Conservation (phyloP, 2,329 filamentous ascomycete species). For the Laburnicola sp. region DNA sequence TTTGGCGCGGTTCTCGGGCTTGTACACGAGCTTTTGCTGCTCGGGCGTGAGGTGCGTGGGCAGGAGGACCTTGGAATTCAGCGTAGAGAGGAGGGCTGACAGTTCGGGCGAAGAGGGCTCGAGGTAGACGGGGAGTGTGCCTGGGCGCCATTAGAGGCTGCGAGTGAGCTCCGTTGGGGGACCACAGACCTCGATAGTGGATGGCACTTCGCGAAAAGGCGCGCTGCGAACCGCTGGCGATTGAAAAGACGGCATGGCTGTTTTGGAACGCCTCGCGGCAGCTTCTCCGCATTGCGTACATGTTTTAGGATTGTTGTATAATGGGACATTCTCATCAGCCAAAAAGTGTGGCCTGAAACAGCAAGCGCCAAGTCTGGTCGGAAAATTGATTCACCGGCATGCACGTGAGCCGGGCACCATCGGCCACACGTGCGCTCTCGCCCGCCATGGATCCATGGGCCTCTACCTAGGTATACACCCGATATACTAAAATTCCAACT, state of each 20-base stretch:
- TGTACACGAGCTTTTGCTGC: slow-evolving; percentile 50
- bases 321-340: no score
- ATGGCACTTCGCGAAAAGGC: slow-evolving; percentile 33
- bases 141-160: slow-evolving; percentile 21
- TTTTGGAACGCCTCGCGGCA: slow-evolving; percentile 30
- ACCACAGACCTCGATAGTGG: slow-evolving; percentile 28
- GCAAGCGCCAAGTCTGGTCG: no score
- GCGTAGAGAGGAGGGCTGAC: slow-evolving; percentile 42
- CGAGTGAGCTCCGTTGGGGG: slow-evolving; percentile 17
- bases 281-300: slow-evolving; percentile 37
- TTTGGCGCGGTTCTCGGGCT: slow-evolving; percentile 43
- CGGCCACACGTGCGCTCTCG: no score
- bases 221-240: slow-evolving; percentile 30
- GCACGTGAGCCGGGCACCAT: no score
- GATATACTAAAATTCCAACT: no score
- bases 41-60: slow-evolving; percentile 48
- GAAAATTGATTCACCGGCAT: no score
- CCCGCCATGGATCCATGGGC: no score
- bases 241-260: slow-evolving; percentile 12
- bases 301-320: no score
- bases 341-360: no score
- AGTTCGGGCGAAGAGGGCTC: slow-evolving; percentile 48
- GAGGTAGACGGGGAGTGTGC: slow-evolving; percentile 48
- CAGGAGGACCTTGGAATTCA: slow-evolving; percentile 51
- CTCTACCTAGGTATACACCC: no score